These are phyloP conservation scores for Eremothecium cymbalariae DNA, from an alignment of 1,139 yeast genomes.

Conservation along the genomic window DNA sequence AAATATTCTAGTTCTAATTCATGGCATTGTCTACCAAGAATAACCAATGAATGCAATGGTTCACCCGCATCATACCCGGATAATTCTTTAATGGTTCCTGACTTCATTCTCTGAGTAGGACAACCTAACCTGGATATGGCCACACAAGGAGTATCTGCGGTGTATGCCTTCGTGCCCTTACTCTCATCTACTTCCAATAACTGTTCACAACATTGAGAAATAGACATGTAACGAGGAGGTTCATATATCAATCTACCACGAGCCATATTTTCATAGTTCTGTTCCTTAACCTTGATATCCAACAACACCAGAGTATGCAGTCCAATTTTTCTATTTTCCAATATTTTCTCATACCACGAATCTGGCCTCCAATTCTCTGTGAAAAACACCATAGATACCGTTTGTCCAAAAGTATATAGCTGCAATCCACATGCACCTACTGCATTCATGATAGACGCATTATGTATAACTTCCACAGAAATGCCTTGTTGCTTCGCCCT, in stretches of 20 bases:
- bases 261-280: slow-evolving; percentile 88
- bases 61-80: slow-evolving; percentile 83
- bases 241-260: slow-evolving; percentile 87
- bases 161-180: slow-evolving; percentile 68
- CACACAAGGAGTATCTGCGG: slow-evolving; percentile 83
- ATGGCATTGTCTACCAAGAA: slow-evolving; percentile 89
- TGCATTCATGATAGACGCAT: slow-evolving; percentile 97
- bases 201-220: slow-evolving; percentile 82
- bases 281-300: slow-evolving; percentile 95
- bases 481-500: slow-evolving; percentile 82
- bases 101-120: slow-evolving; percentile 71
- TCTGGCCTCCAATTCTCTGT: slow-evolving; percentile 96
- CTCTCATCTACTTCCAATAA: slow-evolving; percentile 76
- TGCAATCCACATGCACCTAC: slow-evolving; percentile 97
- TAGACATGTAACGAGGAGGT: slow-evolving; percentile 94
- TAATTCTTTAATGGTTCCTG: slow-evolving; percentile 72
- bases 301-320: slow-evolving; percentile 80
- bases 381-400: slow-evolving; percentile 90
- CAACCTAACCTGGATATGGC: slow-evolving; percentile 90
- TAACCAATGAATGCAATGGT: slow-evolving; percentile 84
- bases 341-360: slow-evolving; percentile 78
- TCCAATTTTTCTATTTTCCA: slow-evolving; percentile 85
- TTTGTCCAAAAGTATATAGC: slow-evolving; percentile 91
- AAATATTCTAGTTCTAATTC: slow-evolving; percentile 85
- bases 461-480: slow-evolving; percentile 75